phyloP scores from a whole-genome alignment of 495 filamentous ascomycete species.

The Cudoniella acicularis region DNA sequence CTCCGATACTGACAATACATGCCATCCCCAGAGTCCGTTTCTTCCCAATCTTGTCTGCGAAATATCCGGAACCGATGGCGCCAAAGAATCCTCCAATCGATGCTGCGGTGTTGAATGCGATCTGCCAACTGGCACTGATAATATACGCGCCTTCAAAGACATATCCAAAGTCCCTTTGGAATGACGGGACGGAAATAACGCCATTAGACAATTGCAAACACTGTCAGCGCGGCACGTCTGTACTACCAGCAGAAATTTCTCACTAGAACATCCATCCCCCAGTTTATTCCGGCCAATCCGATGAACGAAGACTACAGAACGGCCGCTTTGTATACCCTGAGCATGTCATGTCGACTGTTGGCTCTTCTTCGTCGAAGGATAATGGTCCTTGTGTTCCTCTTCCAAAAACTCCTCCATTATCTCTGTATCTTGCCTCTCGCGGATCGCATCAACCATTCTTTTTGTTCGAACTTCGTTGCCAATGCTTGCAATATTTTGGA shows the following conservation, averaged over 20 bases:
- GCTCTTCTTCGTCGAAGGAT: background rate
- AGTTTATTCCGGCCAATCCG: constrained; percentile 3
- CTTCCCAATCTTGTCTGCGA: constrained; percentile 11
- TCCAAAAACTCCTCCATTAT: background rate
- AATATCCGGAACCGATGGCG: constrained; percentile 10
- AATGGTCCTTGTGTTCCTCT: background rate
- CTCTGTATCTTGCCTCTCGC: background rate
- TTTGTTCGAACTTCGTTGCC: background rate
- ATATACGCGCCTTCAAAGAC: constrained; percentile 27
- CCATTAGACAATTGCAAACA: constrained; percentile 24
- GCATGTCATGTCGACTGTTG: constrained; percentile 15
- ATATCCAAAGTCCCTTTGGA: constrained; percentile 41
- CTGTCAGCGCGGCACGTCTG: no score
- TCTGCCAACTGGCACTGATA: constrained; percentile 13
- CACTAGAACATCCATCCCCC: constrained; percentile 18
- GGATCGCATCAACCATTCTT: background rate
- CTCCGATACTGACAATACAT: constrained; percentile 23
- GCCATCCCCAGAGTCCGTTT: constrained; percentile 1
- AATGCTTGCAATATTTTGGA: background rate
- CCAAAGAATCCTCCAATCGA: constrained; percentile 15
- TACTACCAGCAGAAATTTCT: constrained; percentile 2
- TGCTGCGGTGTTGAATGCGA: constrained; percentile 14
- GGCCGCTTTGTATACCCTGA: constrained; percentile 35
- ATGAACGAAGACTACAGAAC: constrained; percentile 22
- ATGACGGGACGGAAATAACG: constrained; percentile 31